Evolutionary conservation across 106 monocot genomes (phyloP), one percentile per base, ranked within the genome.

Genomic region (Dioscorea dumetorum): DNA sequence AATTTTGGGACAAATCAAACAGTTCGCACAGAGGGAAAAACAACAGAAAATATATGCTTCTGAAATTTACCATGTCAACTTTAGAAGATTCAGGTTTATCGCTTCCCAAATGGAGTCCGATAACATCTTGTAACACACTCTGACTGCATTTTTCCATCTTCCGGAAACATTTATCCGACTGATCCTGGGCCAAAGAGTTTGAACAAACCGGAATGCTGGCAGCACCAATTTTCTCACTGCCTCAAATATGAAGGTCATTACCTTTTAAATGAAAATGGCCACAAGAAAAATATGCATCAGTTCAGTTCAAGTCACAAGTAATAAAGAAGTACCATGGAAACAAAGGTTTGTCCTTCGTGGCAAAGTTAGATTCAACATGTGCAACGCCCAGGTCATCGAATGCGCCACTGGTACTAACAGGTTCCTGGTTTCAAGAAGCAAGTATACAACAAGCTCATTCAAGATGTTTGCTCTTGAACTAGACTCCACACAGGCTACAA

Each of bases 61-160:
- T 12, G 31, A 21, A 48, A 22, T n/a, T 57, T 84, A 91, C 95
- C 91, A 95, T 95, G 69, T 95, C 81, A 82, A 91, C 73, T 62
- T 71, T 76, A 33, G 76, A 31, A 78, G 62, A 73, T 72, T 75
- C 70, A 65, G 70, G 50, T 16, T 73, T 81, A 48, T 88, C 87
- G 73, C 80, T 72, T 50, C 88, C 86, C 24, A 77, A 22, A 70
- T 91, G 91, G 61, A 95, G 70, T 54, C 90, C 82, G 49, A 77
- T 76, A 80, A 95, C 91, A 82, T 77, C 83, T 17, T 74, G 83
- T 52, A 95, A 84, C 5, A 73, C 69, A 72, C 60, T 87, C 50
- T 83, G 77, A 60, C 67, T 88, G 82, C 85, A 82, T 74, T 83
- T 88, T 21, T 91, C 88, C 66, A 76, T 61, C 64, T 66, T 91